Conservation (phyloP, 208 protist species). For the Lotmaria passim region DNA sequence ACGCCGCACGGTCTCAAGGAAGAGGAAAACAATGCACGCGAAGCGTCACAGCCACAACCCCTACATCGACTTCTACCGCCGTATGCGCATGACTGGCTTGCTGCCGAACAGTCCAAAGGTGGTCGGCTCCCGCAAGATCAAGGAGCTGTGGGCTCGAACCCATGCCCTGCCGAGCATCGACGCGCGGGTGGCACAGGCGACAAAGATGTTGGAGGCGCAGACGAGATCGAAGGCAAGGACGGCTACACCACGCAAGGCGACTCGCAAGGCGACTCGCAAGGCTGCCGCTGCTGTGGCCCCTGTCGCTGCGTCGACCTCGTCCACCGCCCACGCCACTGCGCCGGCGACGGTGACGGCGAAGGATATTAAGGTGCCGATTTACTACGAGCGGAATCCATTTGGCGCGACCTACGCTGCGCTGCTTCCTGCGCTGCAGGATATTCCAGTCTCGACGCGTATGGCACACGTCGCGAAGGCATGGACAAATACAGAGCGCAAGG, state of each 20-base stretch:
- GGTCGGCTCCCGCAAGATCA: constrained; percentile 40
- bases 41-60: constrained; percentile 19
- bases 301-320: too few species aligned
- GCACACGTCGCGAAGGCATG: constrained; percentile 40
- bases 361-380: constrained; percentile 35
- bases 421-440: constrained; percentile 15
- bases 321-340: neutral
- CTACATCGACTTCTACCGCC: constrained; percentile 53
- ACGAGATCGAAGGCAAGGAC: constrained; percentile 20
- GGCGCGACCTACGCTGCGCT: constrained; percentile 41
- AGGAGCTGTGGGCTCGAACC: constrained; percentile 43
- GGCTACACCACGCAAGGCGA: neutral
- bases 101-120: constrained; percentile 42
- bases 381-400: constrained; percentile 43
- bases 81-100: constrained; percentile 46
- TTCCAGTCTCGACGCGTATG: constrained; percentile 32
- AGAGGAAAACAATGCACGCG: neutral
- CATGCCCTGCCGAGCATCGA: constrained; percentile 35
- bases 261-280: neutral
- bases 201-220: constrained; percentile 25
- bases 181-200: constrained; percentile 31
- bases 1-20: constrained; percentile 9
- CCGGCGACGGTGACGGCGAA: constrained; percentile 4
- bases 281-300: neutral
- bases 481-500: constrained; percentile 18